phyloP scores from a whole-genome alignment of 306 rosid species.

The Arachis hypogaea region DNA sequence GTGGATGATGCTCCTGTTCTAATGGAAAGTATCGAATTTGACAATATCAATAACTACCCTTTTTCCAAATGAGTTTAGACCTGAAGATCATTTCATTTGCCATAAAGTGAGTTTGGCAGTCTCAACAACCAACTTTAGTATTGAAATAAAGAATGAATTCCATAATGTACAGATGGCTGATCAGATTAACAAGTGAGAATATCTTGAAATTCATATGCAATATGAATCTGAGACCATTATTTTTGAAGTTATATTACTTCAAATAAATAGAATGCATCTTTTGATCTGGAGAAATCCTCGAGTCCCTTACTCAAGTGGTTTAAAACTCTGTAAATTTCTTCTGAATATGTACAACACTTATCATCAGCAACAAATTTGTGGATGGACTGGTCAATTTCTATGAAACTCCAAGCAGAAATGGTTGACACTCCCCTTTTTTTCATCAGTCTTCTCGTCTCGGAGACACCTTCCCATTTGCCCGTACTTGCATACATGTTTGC shows the following conservation, averaged over 20 bases:
- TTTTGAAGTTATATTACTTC: neutral
- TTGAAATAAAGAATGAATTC: neutral
- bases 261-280: neutral
- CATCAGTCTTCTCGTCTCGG: slow-evolving; percentile 55
- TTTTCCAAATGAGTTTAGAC: neutral
- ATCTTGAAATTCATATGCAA: neutral
- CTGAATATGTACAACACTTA: slow-evolving; percentile 1
- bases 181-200: neutral
- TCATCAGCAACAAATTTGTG: slow-evolving; percentile 11
- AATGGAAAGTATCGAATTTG: neutral
- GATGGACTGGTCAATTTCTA: slow-evolving; percentile 48
- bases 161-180: neutral
- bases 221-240: neutral
- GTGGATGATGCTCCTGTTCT: neutral
- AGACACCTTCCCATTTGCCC: slow-evolving; percentile 56
- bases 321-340: neutral
- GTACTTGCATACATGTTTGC: slow-evolving; percentile 54
- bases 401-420: slow-evolving; percentile 58
- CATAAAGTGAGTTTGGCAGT: neutral
- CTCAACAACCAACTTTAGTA: neutral
- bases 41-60: neutral
- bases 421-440: slow-evolving; percentile 39
- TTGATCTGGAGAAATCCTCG: neutral
- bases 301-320: neutral
- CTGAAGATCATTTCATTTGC: neutral